Percentiles rank a stretch among this genome's conserved stretches.
These are phyloP conservation scores for Chlorophyllum brunneum DNA, from an alignment of 768 basidiomycete species.

Conservation along the genomic window DNA sequence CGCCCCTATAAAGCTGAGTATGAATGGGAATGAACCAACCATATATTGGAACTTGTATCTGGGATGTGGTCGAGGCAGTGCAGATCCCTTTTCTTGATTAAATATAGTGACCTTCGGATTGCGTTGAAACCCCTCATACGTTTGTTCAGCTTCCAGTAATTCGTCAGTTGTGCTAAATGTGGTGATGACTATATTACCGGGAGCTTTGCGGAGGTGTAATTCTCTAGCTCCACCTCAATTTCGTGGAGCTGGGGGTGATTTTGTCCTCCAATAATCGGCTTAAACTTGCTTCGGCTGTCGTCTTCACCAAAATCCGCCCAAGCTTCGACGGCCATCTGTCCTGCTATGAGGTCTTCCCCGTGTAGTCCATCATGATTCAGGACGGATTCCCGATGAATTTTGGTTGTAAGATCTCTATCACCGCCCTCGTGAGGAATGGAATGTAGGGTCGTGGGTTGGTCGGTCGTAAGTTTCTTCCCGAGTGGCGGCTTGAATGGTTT, in stretches of 20 bases:
- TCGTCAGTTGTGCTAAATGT: neutral
- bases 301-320: neutral
- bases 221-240: conserved; percentile 7
- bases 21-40: neutral
- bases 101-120: conserved; percentile 36
- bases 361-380: neutral
- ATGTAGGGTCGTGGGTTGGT: neutral
- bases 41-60: neutral
- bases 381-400: neutral
- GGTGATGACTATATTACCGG: neutral
- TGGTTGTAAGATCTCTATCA: neutral
- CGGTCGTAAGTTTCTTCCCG: neutral
- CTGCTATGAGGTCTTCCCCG: neutral
- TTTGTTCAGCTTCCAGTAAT: conserved; percentile 24
- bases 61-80: neutral
- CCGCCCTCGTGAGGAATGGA: neutral
- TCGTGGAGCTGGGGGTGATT: neutral
- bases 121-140: conserved; percentile 34
- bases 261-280: neutral
- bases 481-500: conserved; percentile 51
- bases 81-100: neutral
- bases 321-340: neutral
- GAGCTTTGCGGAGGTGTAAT: neutral
- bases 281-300: neutral
- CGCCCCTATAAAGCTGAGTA: neutral